Evolutionary conservation across 2,329 filamentous ascomycete species (phyloP), one percentile per base, ranked within the genome.

Genomic region (Neofusicoccum parvum): DNA sequence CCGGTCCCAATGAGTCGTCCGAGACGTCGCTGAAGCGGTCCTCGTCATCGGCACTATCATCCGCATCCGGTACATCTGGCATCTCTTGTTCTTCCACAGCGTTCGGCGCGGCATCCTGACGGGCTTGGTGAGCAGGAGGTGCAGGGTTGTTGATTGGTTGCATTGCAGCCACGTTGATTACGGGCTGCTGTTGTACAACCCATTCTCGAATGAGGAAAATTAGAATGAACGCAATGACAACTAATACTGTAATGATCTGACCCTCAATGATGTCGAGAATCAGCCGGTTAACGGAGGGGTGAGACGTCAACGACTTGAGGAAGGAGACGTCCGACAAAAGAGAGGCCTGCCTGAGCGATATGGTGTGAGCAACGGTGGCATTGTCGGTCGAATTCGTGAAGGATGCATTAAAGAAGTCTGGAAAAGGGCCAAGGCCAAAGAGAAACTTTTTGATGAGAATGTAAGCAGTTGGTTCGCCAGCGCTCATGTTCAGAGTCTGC

Each of bases 181-280:
- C 90, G 5, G 94, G 95, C 74, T 99, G 95, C 76, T 99, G 95
- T 76, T 99, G 95, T 10, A 99, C 93, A 59, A 99, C 95, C 86
- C 97, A 99, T 80, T 99, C 95, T 53, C 96, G 85, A 53, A 99
- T 97, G 3, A 99, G 80, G 70, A 99, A 99, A 48, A 99, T 89
- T n/a, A 99, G 81, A 66, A 99, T 97, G 77, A 98, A 99, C 66
- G 90, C 93, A 50, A 97, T 86, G 7, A 99, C 94, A 59, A 98
- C 92, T 11, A 96, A 81, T 5, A 97, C 81, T 0, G 94, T 99
- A 70, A 99, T 97, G 54, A 98, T 87, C 74, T 97, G 94, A 3
- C 95, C 95, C 79, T 99, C 95, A 3, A 97, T 81, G 0, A 94
- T 87, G 70, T 93, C 90, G 62, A 98, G 88, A 15, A 97, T 80